Evolutionary conservation across 306 rosid genomes (phyloP).

Genomic region (Dalbergia cochinchinensis): DNA sequence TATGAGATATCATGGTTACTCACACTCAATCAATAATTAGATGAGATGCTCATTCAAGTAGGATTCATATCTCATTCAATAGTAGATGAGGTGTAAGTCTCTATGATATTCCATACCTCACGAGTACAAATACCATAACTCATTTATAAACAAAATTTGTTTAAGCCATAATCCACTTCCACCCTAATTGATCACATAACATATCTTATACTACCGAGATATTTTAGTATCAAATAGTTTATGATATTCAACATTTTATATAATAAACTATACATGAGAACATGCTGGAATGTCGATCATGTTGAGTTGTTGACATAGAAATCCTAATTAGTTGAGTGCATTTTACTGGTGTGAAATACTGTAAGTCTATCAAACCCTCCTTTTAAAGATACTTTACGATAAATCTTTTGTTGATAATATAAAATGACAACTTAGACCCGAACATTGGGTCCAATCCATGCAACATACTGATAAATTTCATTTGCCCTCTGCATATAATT

Average conservation of each 20-base stretch:
- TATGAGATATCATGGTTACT: too few species aligned
- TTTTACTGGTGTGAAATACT: background rate
- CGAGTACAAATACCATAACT: too few species aligned
- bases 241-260: background rate
- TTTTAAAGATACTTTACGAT: background rate
- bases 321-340: background rate
- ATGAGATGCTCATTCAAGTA: too few species aligned
- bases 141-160: too few species aligned
- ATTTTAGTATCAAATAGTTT: conserved; percentile 1
- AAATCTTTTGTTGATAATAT: background rate
- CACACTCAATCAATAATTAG: too few species aligned
- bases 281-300: background rate
- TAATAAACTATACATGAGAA: background rate
- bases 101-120: too few species aligned
- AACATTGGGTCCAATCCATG: background rate
- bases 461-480: background rate
- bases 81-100: too few species aligned
- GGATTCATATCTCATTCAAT: too few species aligned
- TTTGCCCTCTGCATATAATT: background rate
- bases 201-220: background rate
- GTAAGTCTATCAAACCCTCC: background rate
- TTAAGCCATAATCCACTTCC: background rate
- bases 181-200: background rate
- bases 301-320: background rate
- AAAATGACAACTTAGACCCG: background rate